A percentile compares a stretch with the other conserved stretches of the same genome.
Evolutionary conservation across 2,329 filamentous ascomycete genomes (phyloP).

Genomic region (Pseudocercospora macadamiae): DNA sequence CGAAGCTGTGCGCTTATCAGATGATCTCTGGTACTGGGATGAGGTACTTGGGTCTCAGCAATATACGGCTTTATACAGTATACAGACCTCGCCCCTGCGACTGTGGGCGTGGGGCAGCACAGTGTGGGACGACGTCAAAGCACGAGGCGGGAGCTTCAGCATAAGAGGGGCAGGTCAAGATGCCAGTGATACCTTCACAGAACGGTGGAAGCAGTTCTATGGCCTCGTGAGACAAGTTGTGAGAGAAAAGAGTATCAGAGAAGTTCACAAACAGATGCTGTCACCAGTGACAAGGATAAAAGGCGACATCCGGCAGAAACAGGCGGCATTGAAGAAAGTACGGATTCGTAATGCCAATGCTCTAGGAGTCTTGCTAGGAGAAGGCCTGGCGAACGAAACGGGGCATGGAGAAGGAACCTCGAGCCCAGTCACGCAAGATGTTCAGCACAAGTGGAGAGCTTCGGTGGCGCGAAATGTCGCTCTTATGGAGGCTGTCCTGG

Average conservation of each 20-base stretch:
- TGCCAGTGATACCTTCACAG: conserved; percentile 35
- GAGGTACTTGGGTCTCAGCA: conserved; percentile 78
- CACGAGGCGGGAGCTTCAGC: conserved; percentile 36
- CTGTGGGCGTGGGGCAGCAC: conserved; percentile 73
- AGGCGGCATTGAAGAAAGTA: conserved; percentile 69
- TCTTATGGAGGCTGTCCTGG: conserved; percentile 83
- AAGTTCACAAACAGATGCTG: conserved; percentile 72
- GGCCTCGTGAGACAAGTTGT: conserved; percentile 76
- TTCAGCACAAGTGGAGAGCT: conserved; percentile 65
- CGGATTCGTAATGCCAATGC: conserved; percentile 82
- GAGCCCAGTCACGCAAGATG: conserved; percentile 32
- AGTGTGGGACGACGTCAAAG: conserved; percentile 66
- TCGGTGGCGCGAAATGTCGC: conserved; percentile 79
- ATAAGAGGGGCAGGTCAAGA: conserved; percentile 34
- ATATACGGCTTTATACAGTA: conserved; percentile 78
- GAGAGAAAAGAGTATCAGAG: conserved; percentile 68
- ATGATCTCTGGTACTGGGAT: conserved; percentile 96
- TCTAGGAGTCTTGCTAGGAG: conserved; percentile 83
- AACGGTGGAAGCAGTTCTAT: conserved; percentile 65
- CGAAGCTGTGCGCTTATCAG: conserved; percentile 78
- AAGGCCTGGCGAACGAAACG: conserved; percentile 68
- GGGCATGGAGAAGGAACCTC: conserved; percentile 38
- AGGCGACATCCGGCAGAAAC: conserved; percentile 74
- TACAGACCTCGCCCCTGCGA: conserved; percentile 80
- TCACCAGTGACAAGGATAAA: conserved; percentile 77